Evolutionary conservation across 345 rosid species (phyloP), one percentile per base, ranked within the genome.

Genomic region (Gossypium mustelinum): DNA sequence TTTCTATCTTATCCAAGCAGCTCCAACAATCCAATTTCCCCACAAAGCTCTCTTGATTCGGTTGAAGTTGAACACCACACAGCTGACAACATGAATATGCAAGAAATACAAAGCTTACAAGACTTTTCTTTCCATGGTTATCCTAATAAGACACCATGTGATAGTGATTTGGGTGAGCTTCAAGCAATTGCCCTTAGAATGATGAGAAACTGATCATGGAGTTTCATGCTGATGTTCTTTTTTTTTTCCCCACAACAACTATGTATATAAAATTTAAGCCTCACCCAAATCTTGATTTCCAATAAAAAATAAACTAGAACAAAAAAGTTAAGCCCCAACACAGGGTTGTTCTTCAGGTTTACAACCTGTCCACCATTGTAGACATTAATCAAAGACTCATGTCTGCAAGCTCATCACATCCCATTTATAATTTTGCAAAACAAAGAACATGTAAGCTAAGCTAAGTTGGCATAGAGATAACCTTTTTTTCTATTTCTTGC

Each of bases 121-220:
- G 87, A 81, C 9, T 74, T 78, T 69, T 48, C 70, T 20, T 76
- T 75, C 77, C 89, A 78, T 64, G 73, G 80, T 48, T 68, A 71
- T 68, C 61, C 84, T 75, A 87, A 76, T 82, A 89, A 80, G 75
- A 86, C 84, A 71, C 79, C 86, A 16, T 78, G 69, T 80, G 80
- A 71, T 68, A 68, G 63, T 71, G 97, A 93, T 57, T 73, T 85
- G 79, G 85, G 90, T 74, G 98, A 93, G 86, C 94, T 93, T 81
- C 97, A 93, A 78, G 97, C 90, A 62, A 85, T 93, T 76, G 97
- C 94, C 54, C 86, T 85, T 78, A 85, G 89, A 76, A 93, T 93
- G 98, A 93, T 85, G 97, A 89, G 86, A 84, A 88, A 89, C 76
- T 89, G 70, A 87, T 58, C 16, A 9, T 56, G 54, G n/a, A 50